These are phyloP conservation scores for Nakazawaea ishiwadae DNA, from an alignment of 805 yeast genomes.

Conservation along the genomic window DNA sequence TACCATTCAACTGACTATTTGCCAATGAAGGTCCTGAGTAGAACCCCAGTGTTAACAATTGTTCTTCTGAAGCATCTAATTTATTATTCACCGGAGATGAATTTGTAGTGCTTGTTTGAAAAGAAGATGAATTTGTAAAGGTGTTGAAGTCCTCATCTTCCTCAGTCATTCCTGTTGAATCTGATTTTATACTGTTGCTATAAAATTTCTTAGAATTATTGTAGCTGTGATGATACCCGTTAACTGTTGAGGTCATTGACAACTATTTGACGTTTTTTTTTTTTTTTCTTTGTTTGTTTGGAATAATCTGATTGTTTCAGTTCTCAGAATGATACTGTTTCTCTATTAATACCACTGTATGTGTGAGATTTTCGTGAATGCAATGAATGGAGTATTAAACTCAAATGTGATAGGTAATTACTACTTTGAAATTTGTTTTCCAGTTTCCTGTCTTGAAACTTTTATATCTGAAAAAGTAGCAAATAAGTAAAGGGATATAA, in stretches of 20 bases:
- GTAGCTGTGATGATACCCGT: not conserved
- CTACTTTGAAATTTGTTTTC: too few species aligned
- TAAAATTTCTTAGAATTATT: slow-evolving; percentile 5
- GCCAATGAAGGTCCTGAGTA: slow-evolving; percentile 11
- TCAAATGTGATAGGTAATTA: too few species aligned
- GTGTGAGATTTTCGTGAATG: too few species aligned
- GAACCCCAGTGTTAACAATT: slow-evolving; percentile 15
- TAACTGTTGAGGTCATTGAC: slow-evolving; percentile 7
- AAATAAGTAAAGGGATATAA: too few species aligned
- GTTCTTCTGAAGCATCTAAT: not conserved
- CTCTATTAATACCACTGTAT: too few species aligned
- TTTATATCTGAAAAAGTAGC: too few species aligned
- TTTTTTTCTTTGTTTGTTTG: not conserved
- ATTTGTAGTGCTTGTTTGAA: slow-evolving; percentile 31
- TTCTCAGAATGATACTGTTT: too few species aligned
- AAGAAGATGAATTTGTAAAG: slow-evolving; percentile 29
- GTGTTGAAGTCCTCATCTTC: slow-evolving; percentile 29
- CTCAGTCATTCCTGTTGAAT: slow-evolving; percentile 24
- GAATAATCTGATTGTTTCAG: too few species aligned
- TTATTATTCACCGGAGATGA: slow-evolving; percentile 15
- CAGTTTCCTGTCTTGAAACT: too few species aligned
- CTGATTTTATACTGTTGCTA: slow-evolving; percentile 9
- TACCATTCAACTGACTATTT: slow-evolving; percentile 4
- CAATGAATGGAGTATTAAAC: too few species aligned
- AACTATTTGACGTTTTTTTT: not conserved